Conservation (phyloP, 2,329 filamentous ascomycete genomes). For the Daldinia sp. region DNA sequence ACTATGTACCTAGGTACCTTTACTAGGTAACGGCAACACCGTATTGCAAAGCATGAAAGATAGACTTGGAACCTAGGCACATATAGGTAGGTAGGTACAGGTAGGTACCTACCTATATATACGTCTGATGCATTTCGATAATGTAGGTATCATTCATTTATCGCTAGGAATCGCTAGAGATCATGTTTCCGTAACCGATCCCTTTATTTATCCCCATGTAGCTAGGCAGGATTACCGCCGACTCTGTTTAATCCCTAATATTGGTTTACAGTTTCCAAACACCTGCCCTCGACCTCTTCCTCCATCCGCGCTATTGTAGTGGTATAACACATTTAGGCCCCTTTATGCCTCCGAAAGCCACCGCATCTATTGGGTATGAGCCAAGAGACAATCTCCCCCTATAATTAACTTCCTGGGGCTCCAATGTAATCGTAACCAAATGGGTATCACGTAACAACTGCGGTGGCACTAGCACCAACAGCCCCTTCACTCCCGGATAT, state of each 20-base stretch:
- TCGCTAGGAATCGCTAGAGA: not conserved
- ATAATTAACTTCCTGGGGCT: not conserved
- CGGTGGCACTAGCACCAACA: slow-evolving; percentile 29
- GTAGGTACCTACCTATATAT: no score
- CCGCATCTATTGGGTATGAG: not conserved
- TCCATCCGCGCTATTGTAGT: not conserved
- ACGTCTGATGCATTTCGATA: not conserved
- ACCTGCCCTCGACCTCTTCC: slow-evolving; percentile 4
- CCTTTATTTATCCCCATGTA: not conserved
- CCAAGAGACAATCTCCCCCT: not conserved
- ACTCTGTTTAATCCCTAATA: slow-evolving; percentile 1
- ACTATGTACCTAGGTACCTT: not conserved
- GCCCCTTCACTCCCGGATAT: slow-evolving; percentile 27
- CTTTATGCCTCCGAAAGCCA: not conserved
- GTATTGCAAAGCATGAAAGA: no score
- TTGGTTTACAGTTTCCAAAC: not conserved
- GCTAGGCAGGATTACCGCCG: not conserved
- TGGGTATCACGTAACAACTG: slow-evolving; percentile 41
- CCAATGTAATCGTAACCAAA: slow-evolving; percentile 7
- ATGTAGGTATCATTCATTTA: not conserved
- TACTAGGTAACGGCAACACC: no score
- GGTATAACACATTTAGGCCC: not conserved
- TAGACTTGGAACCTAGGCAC: no score
- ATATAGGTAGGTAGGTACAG: no score
- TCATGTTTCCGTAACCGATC: not conserved